Evolutionary conservation across 2,329 filamentous ascomycete genomes (phyloP).

Genomic region (Pseudogymnoascus sp.): DNA sequence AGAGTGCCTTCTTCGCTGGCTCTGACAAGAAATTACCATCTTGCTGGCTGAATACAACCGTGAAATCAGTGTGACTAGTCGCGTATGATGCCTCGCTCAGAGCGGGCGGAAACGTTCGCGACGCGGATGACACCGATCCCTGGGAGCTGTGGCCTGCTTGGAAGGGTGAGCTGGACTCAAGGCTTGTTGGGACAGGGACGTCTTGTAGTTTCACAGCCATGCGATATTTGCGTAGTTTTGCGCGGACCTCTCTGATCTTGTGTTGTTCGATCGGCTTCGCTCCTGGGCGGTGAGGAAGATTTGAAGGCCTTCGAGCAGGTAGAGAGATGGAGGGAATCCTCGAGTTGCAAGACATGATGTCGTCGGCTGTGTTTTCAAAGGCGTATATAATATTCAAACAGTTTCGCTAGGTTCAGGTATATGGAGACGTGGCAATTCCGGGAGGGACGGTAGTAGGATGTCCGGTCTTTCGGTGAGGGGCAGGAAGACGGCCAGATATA

Average conservation of each 20-base stretch:
- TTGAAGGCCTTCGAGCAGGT: neutral
- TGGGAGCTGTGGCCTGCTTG: neutral
- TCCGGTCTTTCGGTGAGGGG: neutral
- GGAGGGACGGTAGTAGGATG: neutral
- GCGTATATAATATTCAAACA: neutral
- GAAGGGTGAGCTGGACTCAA: conserved; percentile 7
- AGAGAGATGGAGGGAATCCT: neutral
- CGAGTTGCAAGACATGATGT: neutral
- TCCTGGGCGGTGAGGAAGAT: neutral
- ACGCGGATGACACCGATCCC: neutral
- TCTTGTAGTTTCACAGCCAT: neutral
- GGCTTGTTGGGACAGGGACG: neutral
- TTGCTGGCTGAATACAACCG: conserved; percentile 1
- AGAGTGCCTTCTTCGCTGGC: conserved; percentile 18
- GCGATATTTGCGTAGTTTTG: neutral
- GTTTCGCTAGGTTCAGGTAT: neutral
- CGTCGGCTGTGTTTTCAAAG: neutral
- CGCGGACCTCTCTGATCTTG: neutral
- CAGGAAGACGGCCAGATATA: neutral
- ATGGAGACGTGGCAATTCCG: neutral
- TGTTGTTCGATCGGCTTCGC: neutral
- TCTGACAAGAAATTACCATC: conserved; percentile 20
- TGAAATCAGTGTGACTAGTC: neutral
- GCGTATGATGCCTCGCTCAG: neutral
- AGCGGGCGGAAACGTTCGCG: neutral